Base-by-base conservation (phyloP, 352 stramenopile genomes). In the Phytophthora litchii region DNA sequence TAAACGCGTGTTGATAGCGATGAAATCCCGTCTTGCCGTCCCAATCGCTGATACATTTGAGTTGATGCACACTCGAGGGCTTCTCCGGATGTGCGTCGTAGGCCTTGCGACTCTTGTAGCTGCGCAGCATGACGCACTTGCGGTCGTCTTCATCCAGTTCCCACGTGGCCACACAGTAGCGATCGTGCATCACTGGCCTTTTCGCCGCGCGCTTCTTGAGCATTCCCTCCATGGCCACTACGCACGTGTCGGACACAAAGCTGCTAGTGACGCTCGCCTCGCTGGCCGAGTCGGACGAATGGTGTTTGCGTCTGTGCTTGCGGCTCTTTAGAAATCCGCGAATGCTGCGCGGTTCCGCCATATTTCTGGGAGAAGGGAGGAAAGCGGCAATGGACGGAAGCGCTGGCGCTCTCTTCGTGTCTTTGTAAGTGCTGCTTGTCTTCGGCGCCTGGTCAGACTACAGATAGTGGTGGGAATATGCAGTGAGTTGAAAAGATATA, bases 81-180 rank as follows among this genome's bases (percentile, higher is more conserved):
- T 79, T 76, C 40, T 78, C 63, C 4, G 79, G 74, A n/a, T 74
- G 61, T 25, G 69, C 67, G 34, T 67, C 46, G 60, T 86, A 90
- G 17, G 40, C 57, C 23, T 67, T 65, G 16, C 67, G 60, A 36
- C 47, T 77, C 70, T 92, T 91, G 72, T 88, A 94, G 50, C 78
- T 86, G 21, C 81, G 79, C 60, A 94, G 48, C 52, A 91, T 69
- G n/a, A 91, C 71, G 52, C 67, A 83, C 56, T 79, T 80, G 53
- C 62, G 64, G 17, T 74, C 71, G 17, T 67, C 62, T 16, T 56
- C 57, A 61, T 86, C 73, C 34, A 85, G 23, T 42, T 88, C 80
- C 68, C 68, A 86, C 68, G 78, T 83, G n/a, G 81, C 80, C 43
- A 92, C 81, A 54, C 83, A 92, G 64, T 94, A 94, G 34, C 83